Evolutionary conservation across 2,329 filamentous ascomycete genomes (phyloP).

Genomic region (Pseudopyrenochaeta lycopersici): DNA sequence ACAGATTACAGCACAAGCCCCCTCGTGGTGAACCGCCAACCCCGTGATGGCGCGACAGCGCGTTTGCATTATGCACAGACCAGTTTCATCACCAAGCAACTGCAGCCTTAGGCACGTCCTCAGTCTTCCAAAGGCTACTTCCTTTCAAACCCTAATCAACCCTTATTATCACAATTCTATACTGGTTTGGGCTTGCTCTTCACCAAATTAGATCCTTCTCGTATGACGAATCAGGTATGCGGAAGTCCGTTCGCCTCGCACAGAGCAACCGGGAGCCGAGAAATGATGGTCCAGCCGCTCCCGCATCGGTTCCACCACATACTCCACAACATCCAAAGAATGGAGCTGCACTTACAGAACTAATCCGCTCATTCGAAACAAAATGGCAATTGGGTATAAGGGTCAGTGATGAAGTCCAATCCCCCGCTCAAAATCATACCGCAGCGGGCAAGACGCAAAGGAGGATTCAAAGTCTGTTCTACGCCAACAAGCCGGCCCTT

Average conservation of each 20-base stretch:
- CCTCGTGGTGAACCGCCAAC: background rate
- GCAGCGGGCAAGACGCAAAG: constrained; percentile 15
- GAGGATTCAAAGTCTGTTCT: constrained; percentile 33
- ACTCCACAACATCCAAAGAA: constrained; percentile 24
- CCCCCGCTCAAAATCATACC: constrained; percentile 21
- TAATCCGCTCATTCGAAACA: constrained; percentile 29
- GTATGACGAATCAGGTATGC: background rate
- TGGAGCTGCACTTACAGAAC: constrained; percentile 22
- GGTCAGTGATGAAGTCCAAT: constrained; percentile 22
- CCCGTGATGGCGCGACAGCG: constrained; percentile 34
- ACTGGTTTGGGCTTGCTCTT: background rate
- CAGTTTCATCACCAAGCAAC: constrained; percentile 16
- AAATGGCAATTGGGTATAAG: constrained; percentile 32
- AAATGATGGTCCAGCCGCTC: constrained; percentile 9
- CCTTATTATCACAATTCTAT: constrained; percentile 2
- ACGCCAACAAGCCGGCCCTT: background rate
- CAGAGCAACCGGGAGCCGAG: constrained; percentile 14
- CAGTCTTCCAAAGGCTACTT: constrained; percentile 10
- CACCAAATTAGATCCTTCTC: background rate
- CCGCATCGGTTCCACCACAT: constrained; percentile 16
- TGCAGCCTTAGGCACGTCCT: constrained; percentile 35
- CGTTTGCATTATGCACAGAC: constrained; percentile 20
- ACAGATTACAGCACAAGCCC: too few relatives aligned
- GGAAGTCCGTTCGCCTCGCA: background rate
- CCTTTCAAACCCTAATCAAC: background rate